Evolutionary conservation across 139 green algal species (phyloP).

Genomic region (Cymbomonas tetramitiformis): DNA sequence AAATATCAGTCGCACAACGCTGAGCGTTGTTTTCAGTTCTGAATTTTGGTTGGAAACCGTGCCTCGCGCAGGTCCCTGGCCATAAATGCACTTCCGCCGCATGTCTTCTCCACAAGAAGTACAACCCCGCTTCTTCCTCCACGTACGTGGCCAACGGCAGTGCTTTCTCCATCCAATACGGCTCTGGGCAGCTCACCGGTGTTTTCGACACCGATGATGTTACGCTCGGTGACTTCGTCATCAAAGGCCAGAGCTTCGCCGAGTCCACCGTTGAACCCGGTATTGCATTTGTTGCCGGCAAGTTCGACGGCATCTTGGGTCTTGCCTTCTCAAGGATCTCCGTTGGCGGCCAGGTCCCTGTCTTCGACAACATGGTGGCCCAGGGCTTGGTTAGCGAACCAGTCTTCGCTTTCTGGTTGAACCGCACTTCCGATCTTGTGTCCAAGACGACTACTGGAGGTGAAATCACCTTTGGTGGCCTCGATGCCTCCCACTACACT

Average conservation of each 20-base stretch:
- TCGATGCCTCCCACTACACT: slow-evolving; percentile 66
- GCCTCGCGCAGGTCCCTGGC: no score
- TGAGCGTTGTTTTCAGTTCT: no score
- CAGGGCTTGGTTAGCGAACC: slow-evolving; percentile 58
- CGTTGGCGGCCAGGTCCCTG: slow-evolving; percentile 55
- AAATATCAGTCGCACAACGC: no score
- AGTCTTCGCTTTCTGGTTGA: slow-evolving; percentile 96
- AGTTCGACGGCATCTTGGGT: slow-evolving; percentile 96
- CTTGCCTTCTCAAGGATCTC: slow-evolving; percentile 84
- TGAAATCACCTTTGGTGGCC: slow-evolving; percentile 82
- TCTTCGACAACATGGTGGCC: slow-evolving; percentile 75
- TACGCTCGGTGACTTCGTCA: slow-evolving; percentile 46
- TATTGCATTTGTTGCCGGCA: slow-evolving; percentile 81
- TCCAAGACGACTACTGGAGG: slow-evolving; percentile 46
- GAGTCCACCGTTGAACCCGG: slow-evolving; percentile 62
- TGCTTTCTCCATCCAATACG: slow-evolving; percentile 92
- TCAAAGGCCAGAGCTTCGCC: slow-evolving; percentile 45
- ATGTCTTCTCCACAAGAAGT: slow-evolving; percentile 79
- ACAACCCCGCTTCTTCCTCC: slow-evolving; percentile 48
- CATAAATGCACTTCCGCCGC: slow-evolving; percentile 74
- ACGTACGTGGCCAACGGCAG: slow-evolving; percentile 51
- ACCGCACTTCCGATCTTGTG: slow-evolving; percentile 46
- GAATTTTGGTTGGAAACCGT: no score
- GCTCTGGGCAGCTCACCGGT: slow-evolving; percentile 69
- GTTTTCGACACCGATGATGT: slow-evolving; percentile 75